Conservation (phyloP, 208 protist species). For the Acanthamoeba healyi region DNA sequence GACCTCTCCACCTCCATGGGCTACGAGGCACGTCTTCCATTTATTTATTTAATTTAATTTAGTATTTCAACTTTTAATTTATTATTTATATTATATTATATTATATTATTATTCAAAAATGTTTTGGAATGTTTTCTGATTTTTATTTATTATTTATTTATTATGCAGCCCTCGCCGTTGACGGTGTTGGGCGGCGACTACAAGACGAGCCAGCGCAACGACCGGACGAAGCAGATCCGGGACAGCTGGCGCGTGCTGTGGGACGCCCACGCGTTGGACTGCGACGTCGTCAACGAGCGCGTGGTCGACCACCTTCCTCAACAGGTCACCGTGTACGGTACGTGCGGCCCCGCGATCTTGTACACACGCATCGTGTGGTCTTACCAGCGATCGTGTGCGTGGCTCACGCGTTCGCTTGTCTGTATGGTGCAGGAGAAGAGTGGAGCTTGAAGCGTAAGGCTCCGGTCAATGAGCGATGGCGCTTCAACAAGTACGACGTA, state of each 20-base stretch:
- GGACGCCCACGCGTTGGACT: neutral
- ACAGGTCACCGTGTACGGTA: neutral
- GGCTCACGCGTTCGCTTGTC: neutral
- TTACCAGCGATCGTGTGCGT: too few species aligned
- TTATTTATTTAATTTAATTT: too few species aligned
- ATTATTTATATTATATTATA: neutral
- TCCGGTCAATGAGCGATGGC: neutral
- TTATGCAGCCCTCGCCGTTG: neutral
- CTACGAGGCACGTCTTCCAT: neutral
- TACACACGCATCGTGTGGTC: too few species aligned
- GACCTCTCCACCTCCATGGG: neutral
- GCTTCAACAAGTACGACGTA: neutral
- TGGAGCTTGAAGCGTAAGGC: neutral
- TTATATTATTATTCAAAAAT: neutral
- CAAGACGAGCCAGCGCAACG: neutral
- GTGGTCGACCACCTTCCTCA: neutral
- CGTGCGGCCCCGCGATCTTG: neutral
- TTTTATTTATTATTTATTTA: neutral
- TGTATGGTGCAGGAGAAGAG: neutral
- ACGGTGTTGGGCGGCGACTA: neutral
- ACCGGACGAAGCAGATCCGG: neutral
- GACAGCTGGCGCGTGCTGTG: conserved; percentile 16
- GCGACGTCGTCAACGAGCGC: neutral
- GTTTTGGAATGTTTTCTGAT: too few species aligned
- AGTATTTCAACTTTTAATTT: neutral